A percentile compares a stretch with the other conserved stretches of the same genome.
Conservation (phyloP, 768 basidiomycete genomes). For the Tubosaeta sp. region DNA sequence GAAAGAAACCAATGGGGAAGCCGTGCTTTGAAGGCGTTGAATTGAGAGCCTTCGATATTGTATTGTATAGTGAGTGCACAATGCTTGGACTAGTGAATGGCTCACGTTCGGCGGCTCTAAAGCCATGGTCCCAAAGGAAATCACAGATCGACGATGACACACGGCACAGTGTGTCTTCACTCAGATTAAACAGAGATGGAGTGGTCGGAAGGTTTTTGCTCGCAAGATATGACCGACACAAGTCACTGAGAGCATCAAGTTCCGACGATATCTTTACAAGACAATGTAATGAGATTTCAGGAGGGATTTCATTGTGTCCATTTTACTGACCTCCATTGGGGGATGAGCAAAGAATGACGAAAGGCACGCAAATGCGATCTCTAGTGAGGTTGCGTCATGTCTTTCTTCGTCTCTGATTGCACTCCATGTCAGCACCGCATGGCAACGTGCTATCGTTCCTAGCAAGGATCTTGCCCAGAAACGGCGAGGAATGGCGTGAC, state of each 20-base stretch:
- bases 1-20: constrained; percentile 59
- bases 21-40: constrained; percentile 44
- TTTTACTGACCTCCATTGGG: constrained; percentile 37
- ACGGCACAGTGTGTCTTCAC: constrained; percentile 22
- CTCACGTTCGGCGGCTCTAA: constrained; percentile 41
- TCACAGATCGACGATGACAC: constrained; percentile 44
- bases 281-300: neutral
- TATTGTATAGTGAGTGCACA: neutral
- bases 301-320: neutral
- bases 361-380: constrained; percentile 43
- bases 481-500: constrained; percentile 38
- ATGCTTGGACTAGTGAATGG: neutral
- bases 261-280: constrained; percentile 35
- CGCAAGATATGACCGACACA: constrained; percentile 39
- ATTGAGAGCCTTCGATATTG: constrained; percentile 30
- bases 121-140: constrained; percentile 49
- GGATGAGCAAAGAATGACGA: constrained; percentile 51
- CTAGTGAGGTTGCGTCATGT: constrained; percentile 31
- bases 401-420: constrained; percentile 8
- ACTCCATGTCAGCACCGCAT: constrained; percentile 40
- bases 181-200: constrained; percentile 28
- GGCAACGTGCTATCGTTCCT: constrained; percentile 39
- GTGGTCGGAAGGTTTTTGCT: constrained; percentile 26
- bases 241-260: constrained; percentile 36
- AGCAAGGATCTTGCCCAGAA: constrained; percentile 50